A percentile compares a stretch with the other conserved stretches of the same genome.
These are phyloP conservation scores for Santalum album DNA, from an alignment of 164 flowering plant genomes.

Conservation along the genomic window DNA sequence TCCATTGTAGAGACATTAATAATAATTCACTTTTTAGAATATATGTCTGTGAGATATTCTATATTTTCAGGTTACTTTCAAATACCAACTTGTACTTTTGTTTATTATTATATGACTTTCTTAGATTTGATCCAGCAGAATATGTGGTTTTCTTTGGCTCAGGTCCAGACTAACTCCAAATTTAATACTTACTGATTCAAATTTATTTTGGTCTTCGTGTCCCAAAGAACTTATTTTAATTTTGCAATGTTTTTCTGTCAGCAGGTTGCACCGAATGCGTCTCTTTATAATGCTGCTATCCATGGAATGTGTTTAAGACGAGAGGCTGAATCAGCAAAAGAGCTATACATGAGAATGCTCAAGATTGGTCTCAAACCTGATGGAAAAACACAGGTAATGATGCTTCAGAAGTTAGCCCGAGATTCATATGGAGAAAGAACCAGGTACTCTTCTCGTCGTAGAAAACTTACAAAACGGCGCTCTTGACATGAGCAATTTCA, in stretches of 20 bases:
- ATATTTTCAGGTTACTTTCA: no score
- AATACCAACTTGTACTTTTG: no score
- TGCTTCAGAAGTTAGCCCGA: conserved; percentile 55
- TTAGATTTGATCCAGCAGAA: no score
- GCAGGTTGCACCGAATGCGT: conserved; percentile 43
- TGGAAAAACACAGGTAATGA: conserved; percentile 77
- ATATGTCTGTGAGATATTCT: no score
- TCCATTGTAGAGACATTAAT: background rate
- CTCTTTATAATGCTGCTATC: conserved; percentile 65
- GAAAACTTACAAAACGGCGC: no score
- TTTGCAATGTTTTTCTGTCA: conserved; percentile 17
- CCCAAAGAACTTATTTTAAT: background rate
- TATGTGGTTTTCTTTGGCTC: no score
- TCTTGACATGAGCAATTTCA: no score
- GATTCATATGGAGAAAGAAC: conserved; percentile 7
- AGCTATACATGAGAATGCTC: conserved; percentile 57
- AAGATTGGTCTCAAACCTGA: conserved; percentile 54
- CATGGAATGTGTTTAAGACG: conserved; percentile 74
- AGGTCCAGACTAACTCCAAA: no score
- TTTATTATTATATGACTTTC: no score
- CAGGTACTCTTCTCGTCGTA: background rate
- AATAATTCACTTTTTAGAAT: no score
- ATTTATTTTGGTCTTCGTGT: no score
- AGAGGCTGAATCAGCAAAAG: conserved; percentile 43
- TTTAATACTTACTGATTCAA: no score